These are phyloP conservation scores for Clonostachys chloroleuca DNA, from an alignment of 2,329 filamentous ascomycete genomes.

Conservation along the genomic window DNA sequence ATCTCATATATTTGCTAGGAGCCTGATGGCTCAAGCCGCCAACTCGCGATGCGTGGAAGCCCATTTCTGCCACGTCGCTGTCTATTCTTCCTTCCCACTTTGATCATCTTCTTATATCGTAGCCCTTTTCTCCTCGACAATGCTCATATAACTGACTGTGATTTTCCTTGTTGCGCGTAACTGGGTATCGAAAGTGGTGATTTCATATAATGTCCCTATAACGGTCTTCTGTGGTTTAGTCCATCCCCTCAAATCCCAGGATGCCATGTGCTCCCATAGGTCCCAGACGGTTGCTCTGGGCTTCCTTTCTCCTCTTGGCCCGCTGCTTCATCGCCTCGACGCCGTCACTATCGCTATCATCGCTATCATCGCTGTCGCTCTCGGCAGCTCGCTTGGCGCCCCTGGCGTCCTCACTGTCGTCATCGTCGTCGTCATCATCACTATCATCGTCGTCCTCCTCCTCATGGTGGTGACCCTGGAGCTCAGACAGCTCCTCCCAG, in stretches of 20 bases:
- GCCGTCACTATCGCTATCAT: constrained; percentile 20
- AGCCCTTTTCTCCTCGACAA: no score
- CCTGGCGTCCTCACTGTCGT: constrained; percentile 16
- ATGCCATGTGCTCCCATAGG: constrained; percentile 47
- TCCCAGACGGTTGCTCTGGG: constrained; percentile 35
- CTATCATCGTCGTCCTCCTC: constrained; percentile 43
- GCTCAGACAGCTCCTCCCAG: constrained; percentile 75
- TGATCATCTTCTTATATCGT: no score
- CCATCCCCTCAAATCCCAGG: constrained; percentile 42
- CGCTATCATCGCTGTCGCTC: constrained; percentile 38
- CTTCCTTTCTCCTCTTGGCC: constrained; percentile 34
- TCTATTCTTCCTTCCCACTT: no score
- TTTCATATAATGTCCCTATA: no score
- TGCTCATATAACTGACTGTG: no score
- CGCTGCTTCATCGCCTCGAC: constrained; percentile 36
- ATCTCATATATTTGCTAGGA: no score
- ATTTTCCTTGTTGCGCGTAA: no score
- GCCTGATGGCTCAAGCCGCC: no score
- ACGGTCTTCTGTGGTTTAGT: constrained; percentile 15
- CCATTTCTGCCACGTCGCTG: no score
- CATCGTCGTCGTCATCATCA: constrained; percentile 36
- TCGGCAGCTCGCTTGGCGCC: constrained; percentile 15
- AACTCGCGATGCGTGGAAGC: no score
- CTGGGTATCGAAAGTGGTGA: no score
- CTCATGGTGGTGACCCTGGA: constrained; percentile 35